These are phyloP conservation scores for Aspergillus ellipticus DNA, from an alignment of 495 filamentous ascomycete genomes.

Conservation along the genomic window DNA sequence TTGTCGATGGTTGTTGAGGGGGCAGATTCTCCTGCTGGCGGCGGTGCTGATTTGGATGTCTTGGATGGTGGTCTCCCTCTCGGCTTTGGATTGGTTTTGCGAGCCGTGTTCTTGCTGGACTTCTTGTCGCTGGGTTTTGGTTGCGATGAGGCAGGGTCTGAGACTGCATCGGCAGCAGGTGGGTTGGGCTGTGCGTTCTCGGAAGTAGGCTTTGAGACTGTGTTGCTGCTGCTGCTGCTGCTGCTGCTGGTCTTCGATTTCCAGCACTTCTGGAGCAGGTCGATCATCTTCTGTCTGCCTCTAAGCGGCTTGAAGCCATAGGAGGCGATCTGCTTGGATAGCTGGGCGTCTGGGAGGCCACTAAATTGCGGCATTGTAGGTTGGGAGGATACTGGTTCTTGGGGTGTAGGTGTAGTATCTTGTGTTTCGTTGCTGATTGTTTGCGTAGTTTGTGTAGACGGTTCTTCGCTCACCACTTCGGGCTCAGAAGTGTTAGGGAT, in stretches of 20 bases:
- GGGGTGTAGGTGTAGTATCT: not conserved
- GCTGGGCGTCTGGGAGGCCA: conserved; percentile 58
- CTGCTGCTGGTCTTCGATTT: conserved; percentile 37
- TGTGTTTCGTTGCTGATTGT: not conserved
- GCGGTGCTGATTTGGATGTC: not conserved
- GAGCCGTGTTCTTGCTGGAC: conserved; percentile 1
- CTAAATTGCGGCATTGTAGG: conserved; percentile 57
- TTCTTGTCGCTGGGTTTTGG: conserved; percentile 3
- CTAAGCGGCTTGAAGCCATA: conserved; percentile 77
- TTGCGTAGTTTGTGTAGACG: not conserved
- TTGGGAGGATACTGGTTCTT: conserved; percentile 6
- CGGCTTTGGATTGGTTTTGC: conserved; percentile 6
- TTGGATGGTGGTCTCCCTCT: conserved; percentile 10
- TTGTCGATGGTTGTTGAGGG: not conserved
- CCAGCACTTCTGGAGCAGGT: conserved; percentile 72
- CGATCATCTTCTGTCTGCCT: conserved; percentile 66
- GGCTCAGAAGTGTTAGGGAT: not conserved
- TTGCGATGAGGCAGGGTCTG: conserved; percentile 3
- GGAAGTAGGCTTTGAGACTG: not conserved
- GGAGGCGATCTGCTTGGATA: conserved; percentile 57
- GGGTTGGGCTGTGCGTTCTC: not conserved
- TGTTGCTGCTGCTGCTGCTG: conserved; percentile 23
- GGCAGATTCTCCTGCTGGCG: not conserved
- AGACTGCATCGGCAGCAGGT: not conserved
- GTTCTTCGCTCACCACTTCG: not conserved